Evolutionary conservation across 2,329 filamentous ascomycete genomes (phyloP).

Genomic region (Xylaria sp.): DNA sequence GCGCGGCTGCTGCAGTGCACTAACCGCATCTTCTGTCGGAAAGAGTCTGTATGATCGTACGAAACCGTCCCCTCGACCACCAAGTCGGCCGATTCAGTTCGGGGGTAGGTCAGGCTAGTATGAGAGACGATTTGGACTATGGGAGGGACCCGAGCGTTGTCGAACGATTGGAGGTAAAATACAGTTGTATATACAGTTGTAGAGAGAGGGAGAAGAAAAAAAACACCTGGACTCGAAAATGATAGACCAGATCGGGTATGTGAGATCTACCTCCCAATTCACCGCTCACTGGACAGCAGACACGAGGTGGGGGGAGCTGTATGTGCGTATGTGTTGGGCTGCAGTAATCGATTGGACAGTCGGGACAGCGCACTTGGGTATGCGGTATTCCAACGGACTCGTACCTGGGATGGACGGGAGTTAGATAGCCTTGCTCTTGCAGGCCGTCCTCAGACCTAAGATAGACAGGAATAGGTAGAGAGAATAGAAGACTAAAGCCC

Average conservation of each 20-base stretch:
- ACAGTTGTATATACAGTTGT: no score
- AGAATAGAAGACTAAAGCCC: no score
- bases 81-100: conserved; percentile 18
- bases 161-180: no score
- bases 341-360: not conserved
- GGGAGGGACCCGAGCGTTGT: not conserved
- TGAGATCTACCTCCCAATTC: conserved; percentile 18
- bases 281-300: conserved; percentile 21
- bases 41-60: not conserved
- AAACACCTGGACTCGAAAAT: conserved; percentile 1
- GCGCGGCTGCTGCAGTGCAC: conserved; percentile 17
- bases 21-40: conserved; percentile 28
- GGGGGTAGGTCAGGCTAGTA: conserved; percentile 10
- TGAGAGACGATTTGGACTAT: conserved; percentile 4
- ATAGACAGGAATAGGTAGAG: no score
- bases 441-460: no score
- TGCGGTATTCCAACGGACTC: not conserved
- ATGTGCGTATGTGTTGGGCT: conserved; percentile 11
- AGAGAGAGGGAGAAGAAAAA: no score
- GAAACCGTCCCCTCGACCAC: conserved; percentile 7
- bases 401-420: not conserved
- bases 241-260: conserved; percentile 17
- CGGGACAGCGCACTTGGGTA: not conserved
- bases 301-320: conserved; percentile 24
- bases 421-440: not conserved